A percentile compares a stretch with the other conserved stretches of the same genome.
Conservation (phyloP, 441 rosid species). For the Daphne laureola region DNA sequence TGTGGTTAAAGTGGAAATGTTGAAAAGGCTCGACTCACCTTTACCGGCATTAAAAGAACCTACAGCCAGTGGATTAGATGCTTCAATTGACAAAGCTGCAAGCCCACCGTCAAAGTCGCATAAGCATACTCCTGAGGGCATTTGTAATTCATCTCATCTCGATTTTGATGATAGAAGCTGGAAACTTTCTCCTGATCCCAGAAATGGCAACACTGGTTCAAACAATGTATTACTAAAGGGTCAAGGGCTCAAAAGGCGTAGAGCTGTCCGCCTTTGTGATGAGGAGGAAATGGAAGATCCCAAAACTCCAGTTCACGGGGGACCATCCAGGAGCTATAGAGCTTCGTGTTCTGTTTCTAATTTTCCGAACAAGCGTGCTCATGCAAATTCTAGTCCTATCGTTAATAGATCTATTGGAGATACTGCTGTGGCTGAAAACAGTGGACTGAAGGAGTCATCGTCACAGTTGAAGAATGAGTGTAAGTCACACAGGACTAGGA, state of each 20-base stretch:
- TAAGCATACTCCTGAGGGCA: constrained; percentile 48
- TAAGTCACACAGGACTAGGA: constrained; percentile 23
- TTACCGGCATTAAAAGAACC: constrained; percentile 38
- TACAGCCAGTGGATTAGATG: constrained; percentile 25
- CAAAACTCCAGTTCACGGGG: constrained; percentile 87
- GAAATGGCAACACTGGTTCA: constrained; percentile 24
- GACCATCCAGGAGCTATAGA: constrained; percentile 25
- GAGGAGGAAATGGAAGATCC: constrained; percentile 61
- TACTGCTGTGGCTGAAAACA: constrained; percentile 26
- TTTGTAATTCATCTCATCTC: constrained; percentile 32
- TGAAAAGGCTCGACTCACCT: constrained; percentile 15
- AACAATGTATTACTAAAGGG: constrained; percentile 19
- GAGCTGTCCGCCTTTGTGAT: constrained; percentile 71
- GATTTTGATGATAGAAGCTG: constrained; percentile 32
- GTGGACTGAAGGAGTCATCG: constrained; percentile 26
- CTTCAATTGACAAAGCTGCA: constrained; percentile 50
- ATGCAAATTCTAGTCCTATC: constrained; percentile 19
- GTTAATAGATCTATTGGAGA: constrained; percentile 20
- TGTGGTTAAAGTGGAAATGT: constrained; percentile 23
- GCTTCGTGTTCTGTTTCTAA: constrained; percentile 26
- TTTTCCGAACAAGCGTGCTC: constrained; percentile 22
- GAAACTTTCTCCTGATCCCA: constrained; percentile 28
- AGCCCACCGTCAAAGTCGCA: constrained; percentile 51
- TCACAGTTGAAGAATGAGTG: constrained; percentile 23
- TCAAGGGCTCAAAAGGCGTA: constrained; percentile 52